A percentile compares a stretch with the other conserved stretches of the same genome.
Evolutionary conservation across 139 green algal species (phyloP).

Genomic region (Yamagishiella unicocca): DNA sequence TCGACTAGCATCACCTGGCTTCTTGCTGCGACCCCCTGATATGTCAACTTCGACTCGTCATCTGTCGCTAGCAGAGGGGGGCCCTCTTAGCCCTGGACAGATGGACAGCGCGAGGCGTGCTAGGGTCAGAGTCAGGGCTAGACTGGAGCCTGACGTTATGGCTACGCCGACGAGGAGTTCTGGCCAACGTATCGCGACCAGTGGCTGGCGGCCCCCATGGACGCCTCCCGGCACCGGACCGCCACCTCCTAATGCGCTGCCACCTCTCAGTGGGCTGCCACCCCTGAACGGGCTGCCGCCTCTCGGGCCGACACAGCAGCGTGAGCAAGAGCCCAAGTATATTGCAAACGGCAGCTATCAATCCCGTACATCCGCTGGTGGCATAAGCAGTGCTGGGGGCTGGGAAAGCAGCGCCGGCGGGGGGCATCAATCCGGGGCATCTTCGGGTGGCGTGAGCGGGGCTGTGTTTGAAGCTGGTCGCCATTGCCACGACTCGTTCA

Average conservation of each 20-base stretch:
- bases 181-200: background rate
- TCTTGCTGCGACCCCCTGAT: background rate
- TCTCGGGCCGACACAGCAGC: background rate
- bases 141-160: background rate
- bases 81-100: background rate
- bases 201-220: background rate
- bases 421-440: background rate
- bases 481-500: slow-evolving; percentile 6
- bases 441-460: background rate
- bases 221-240: background rate
- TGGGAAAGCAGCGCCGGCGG: slow-evolving; percentile 3
- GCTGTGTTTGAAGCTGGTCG: background rate
- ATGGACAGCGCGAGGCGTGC: background rate
- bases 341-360: background rate
- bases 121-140: background rate
- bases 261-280: background rate
- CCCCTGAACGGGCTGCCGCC: background rate
- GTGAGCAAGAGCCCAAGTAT: background rate
- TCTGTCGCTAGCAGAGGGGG: background rate
- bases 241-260: background rate
- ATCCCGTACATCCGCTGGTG: background rate
- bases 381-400: background rate
- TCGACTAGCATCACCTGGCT: background rate
- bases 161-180: background rate
- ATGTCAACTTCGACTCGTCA: background rate